Evolutionary conservation across 352 stramenopile species (phyloP).

Genomic region (Phytophthora megakarya): DNA sequence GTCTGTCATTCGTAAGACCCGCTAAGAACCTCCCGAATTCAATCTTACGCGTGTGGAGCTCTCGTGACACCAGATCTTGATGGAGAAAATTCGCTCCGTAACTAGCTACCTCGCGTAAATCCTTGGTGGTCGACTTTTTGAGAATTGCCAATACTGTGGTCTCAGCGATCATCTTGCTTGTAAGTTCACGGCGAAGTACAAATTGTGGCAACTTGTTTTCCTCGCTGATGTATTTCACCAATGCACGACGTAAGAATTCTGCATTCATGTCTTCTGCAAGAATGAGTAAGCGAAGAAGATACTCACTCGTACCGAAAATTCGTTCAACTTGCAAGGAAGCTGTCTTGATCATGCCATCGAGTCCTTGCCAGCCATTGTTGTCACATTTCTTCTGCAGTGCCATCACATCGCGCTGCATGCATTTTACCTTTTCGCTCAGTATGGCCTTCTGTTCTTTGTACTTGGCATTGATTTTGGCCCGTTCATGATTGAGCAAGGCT

Average conservation of each 20-base stretch:
- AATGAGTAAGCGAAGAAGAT: slow-evolving; percentile 71
- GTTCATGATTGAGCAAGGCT: slow-evolving; percentile 55
- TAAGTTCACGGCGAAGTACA: slow-evolving; percentile 68
- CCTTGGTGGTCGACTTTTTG: slow-evolving; percentile 53
- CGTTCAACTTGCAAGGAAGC: slow-evolving; percentile 62
- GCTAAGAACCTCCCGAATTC: slow-evolving; percentile 59
- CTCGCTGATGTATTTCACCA: slow-evolving; percentile 64
- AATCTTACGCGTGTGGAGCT: slow-evolving; percentile 69
- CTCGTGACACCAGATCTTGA: slow-evolving; percentile 58
- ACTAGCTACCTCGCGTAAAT: slow-evolving; percentile 55
- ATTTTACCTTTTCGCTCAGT: slow-evolving; percentile 44
- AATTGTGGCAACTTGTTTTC: slow-evolving; percentile 60
- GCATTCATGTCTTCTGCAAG: slow-evolving; percentile 75
- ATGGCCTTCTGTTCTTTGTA: slow-evolving; percentile 54
- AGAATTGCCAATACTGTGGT: slow-evolving; percentile 69
- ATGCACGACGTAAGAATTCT: slow-evolving; percentile 52
- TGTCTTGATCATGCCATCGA: slow-evolving; percentile 62
- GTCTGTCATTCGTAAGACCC: slow-evolving; percentile 60
- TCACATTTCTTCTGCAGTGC: slow-evolving; percentile 60
- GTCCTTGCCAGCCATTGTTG: slow-evolving; percentile 50
- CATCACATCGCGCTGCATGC: slow-evolving; percentile 49
- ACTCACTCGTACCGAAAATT: slow-evolving; percentile 78
- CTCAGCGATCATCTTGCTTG: slow-evolving; percentile 72
- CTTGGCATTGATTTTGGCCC: slow-evolving; percentile 64
- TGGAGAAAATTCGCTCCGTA: slow-evolving; percentile 56